A percentile compares a stretch with the other conserved stretches of the same genome.
phyloP scores from a whole-genome alignment of 1,139 yeast species.

The Suhomyces bolitotheri region DNA sequence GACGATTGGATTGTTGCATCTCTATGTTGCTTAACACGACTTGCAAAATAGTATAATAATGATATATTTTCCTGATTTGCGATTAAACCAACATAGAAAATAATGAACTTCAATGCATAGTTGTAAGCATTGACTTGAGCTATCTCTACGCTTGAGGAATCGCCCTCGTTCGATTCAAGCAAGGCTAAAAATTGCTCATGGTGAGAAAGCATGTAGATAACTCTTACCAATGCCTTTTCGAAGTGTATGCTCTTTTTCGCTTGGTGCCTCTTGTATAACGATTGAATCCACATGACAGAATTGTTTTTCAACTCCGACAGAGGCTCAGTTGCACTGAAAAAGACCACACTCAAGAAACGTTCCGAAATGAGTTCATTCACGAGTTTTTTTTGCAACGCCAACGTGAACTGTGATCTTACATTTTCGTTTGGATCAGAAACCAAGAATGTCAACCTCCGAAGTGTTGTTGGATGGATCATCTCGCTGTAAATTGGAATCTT shows the following conservation, averaged over 20 bases:
- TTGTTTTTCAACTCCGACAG: constrained; percentile 47
- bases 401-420: constrained; percentile 57
- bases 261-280: constrained; percentile 52
- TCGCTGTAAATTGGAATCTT: constrained; percentile 53
- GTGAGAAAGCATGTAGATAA: constrained; percentile 72
- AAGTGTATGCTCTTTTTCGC: constrained; percentile 45
- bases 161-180: constrained; percentile 20
- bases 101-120: constrained; percentile 58
- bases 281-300: constrained; percentile 71
- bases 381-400: constrained; percentile 53
- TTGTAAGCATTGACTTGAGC: constrained; percentile 40
- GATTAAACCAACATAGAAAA: constrained; percentile 60
- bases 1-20: constrained; percentile 51
- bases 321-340: constrained; percentile 79
- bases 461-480: constrained; percentile 51
- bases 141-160: constrained; percentile 15
- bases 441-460: constrained; percentile 56
- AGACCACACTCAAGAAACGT: constrained; percentile 64
- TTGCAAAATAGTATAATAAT: constrained; percentile 71
- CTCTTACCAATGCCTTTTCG: constrained; percentile 66
- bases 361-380: constrained; percentile 58
- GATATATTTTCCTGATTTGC: constrained; percentile 71
- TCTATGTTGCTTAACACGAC: constrained; percentile 75
- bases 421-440: constrained; percentile 65
- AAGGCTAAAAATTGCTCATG: constrained; percentile 65